These are phyloP conservation scores for Calonectria multiphialidica DNA, from an alignment of 2,329 filamentous ascomycete species.

Conservation along the genomic window DNA sequence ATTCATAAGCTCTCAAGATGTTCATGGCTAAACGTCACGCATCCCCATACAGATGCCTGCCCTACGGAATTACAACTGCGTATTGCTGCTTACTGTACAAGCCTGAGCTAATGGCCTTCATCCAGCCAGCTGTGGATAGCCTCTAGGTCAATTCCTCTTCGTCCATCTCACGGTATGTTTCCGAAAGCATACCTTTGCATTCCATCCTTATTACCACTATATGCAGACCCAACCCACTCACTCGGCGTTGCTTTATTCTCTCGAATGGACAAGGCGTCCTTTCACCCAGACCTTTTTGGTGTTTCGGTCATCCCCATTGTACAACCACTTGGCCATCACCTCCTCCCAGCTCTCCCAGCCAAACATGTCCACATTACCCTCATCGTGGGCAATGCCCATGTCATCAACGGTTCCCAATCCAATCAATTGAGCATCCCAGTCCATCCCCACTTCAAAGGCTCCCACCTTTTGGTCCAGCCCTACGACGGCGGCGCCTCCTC, in stretches of 20 bases:
- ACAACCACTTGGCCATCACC: conserved; percentile 92
- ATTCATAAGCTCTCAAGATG: too few relatives aligned
- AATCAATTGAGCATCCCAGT: conserved; percentile 92
- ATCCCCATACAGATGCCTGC: background rate
- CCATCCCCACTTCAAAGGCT: conserved; percentile 86
- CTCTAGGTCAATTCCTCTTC: background rate
- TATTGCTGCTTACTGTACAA: background rate
- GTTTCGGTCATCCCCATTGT: conserved; percentile 92
- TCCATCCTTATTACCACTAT: background rate
- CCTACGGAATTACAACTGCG: background rate
- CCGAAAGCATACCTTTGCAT: background rate
- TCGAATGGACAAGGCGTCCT: conserved; percentile 82
- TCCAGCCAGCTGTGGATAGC: too few relatives aligned
- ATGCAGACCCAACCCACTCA: background rate
- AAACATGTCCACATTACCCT: conserved; percentile 86
- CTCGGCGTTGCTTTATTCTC: conserved; percentile 33
- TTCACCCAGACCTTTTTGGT: conserved; percentile 90
- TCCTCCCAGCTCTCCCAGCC: conserved; percentile 93
- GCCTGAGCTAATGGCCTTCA: too few relatives aligned
- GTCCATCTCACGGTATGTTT: background rate
- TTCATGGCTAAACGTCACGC: background rate
- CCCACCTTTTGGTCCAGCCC: conserved; percentile 80
- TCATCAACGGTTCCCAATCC: conserved; percentile 66
- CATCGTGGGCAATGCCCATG: conserved; percentile 50
- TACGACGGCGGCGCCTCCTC: conserved; percentile 87